Evolutionary conservation across 345 rosid species (phyloP).

Genomic region (Combretum micranthum): DNA sequence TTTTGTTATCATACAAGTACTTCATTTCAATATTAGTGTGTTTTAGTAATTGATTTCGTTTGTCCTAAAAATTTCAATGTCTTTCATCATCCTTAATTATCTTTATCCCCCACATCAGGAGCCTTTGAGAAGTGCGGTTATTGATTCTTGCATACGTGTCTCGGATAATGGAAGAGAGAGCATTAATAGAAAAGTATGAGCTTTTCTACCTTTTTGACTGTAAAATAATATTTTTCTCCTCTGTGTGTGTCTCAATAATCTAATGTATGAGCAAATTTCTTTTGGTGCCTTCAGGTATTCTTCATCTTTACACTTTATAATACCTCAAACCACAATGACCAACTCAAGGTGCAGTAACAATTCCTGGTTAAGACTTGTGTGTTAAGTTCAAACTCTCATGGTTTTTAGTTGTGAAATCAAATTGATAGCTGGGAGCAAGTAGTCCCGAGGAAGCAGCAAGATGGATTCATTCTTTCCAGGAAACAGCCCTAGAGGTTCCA

Average conservation of each 20-base stretch:
- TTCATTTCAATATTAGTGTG: background rate
- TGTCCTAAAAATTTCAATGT: background rate
- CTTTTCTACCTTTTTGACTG: slow-evolving; percentile 2
- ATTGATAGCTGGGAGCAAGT: slow-evolving; percentile 77
- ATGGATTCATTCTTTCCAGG: slow-evolving; percentile 85
- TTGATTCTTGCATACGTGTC: slow-evolving; percentile 86
- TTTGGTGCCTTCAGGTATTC: slow-evolving; percentile 53
- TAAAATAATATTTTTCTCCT: background rate
- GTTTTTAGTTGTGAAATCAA: slow-evolving; percentile 9
- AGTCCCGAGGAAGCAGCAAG: slow-evolving; percentile 94
- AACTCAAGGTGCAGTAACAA: slow-evolving; percentile 61
- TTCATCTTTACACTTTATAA: slow-evolving; percentile 83
- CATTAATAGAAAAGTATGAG: slow-evolving; percentile 78
- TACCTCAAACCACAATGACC: slow-evolving; percentile 81
- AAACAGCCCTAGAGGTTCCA: slow-evolving; percentile 68
- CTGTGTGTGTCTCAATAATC: background rate
- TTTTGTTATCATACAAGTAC: slow-evolving; percentile 1
- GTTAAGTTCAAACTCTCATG: background rate
- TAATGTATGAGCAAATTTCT: slow-evolving; percentile 8
- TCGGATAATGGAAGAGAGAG: slow-evolving; percentile 91
- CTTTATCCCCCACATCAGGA: slow-evolving; percentile 30
- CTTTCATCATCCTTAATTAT: background rate
- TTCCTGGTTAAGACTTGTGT: background rate
- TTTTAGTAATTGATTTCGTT: background rate
- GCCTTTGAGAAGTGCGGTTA: slow-evolving; percentile 68